Evolutionary conservation across 2,329 filamentous ascomycete genomes (phyloP).

Genomic region (Sarocladium brachiariae): DNA sequence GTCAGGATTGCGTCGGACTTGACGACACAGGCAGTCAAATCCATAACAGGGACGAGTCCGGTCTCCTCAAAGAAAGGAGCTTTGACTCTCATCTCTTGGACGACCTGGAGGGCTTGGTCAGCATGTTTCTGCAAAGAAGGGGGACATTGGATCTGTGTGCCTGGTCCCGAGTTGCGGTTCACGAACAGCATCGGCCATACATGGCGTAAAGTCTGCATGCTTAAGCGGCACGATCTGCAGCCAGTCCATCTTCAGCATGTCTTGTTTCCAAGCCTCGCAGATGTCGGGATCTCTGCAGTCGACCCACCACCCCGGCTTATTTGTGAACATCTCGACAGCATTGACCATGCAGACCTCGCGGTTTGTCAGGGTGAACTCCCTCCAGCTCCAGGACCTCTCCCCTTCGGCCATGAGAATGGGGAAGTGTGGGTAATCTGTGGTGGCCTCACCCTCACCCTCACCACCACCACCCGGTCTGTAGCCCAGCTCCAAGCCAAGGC

Average conservation of each 20-base stretch:
- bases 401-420: background rate
- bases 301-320: slow-evolving; percentile 28
- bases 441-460: too few species aligned
- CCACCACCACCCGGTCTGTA: background rate
- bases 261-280: slow-evolving; percentile 21
- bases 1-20: slow-evolving; percentile 26
- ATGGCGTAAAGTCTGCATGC: background rate
- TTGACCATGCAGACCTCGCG: slow-evolving; percentile 27
- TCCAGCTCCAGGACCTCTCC: background rate
- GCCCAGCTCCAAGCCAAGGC: background rate
- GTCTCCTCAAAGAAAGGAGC: slow-evolving; percentile 25
- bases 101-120: slow-evolving; percentile 17
- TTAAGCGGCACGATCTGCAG: background rate
- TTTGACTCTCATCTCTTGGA: slow-evolving; percentile 26
- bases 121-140: too few species aligned
- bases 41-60: slow-evolving; percentile 26
- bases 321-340: slow-evolving; percentile 25
- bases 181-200: background rate
- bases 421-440: too few species aligned
- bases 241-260: slow-evolving; percentile 25
- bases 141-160: too few species aligned
- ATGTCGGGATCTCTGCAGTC: slow-evolving; percentile 23
- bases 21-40: slow-evolving; percentile 24
- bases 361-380: slow-evolving; percentile 20
- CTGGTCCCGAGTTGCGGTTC: too few species aligned